A percentile compares a stretch with the other conserved stretches of the same genome.
These are phyloP conservation scores for Trichoderma reesei DNA, from an alignment of 495 filamentous ascomycete species.

Conservation along the genomic window DNA sequence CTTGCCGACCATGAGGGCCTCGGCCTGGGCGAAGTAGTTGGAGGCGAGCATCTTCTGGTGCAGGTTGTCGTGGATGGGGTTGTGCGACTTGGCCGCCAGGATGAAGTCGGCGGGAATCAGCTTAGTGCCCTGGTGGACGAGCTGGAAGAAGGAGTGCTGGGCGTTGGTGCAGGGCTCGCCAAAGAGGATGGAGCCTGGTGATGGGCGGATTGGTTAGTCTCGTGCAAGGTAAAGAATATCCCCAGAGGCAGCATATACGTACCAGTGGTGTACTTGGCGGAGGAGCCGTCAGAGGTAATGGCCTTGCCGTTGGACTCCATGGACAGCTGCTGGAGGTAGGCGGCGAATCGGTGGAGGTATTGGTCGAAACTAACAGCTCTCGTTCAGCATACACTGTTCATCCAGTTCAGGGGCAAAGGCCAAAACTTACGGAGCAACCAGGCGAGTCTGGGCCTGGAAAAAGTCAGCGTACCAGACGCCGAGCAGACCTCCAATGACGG, in stretches of 20 bases:
- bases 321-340: conserved; percentile 96
- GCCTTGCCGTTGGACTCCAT: conserved; percentile 99
- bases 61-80: conserved; percentile 81
- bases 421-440: conserved; percentile 69
- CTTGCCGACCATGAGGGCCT: conserved; percentile 98
- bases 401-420: background rate
- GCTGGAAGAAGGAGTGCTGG: conserved; percentile 99
- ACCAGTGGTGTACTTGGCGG: conserved; percentile 95
- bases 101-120: conserved; percentile 98
- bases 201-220: background rate
- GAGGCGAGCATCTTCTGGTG: conserved; percentile 99
- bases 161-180: conserved; percentile 98
- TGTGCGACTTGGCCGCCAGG: conserved; percentile 89
- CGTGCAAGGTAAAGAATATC: background rate
- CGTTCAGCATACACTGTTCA: conserved; percentile 13
- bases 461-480: conserved; percentile 99
- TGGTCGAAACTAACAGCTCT: conserved; percentile 66
- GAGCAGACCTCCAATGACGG: conserved; percentile 79
- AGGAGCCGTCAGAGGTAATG: conserved; percentile 79
- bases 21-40: conserved; percentile 96
- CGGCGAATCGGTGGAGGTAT: conserved; percentile 97
- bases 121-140: conserved; percentile 97
- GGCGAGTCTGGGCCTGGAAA: conserved; percentile 93
- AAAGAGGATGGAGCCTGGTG: conserved; percentile 64
- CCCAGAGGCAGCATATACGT: background rate